Evolutionary conservation across 1,284 basidiomycete genomes (phyloP).

Genomic region (Malassezia slooffiae): DNA sequence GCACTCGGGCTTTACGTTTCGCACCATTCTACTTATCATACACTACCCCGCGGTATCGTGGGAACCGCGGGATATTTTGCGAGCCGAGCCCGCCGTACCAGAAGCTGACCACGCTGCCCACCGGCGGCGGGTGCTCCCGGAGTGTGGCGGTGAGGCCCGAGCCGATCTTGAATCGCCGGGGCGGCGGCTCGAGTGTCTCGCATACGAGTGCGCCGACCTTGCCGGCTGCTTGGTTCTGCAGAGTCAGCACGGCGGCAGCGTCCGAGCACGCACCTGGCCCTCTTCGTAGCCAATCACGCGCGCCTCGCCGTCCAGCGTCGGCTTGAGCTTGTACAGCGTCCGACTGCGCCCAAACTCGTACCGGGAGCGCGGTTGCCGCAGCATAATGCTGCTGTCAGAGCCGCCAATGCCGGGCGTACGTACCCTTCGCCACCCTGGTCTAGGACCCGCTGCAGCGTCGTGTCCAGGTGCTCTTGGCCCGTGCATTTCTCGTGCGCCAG

Average conservation of each 20-base stretch:
- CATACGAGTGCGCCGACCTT: conserved; percentile 12
- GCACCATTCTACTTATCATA: neutral
- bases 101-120: conserved; percentile 54
- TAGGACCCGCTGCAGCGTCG: conserved; percentile 55
- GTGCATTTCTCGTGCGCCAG: conserved; percentile 54
- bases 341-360: conserved; percentile 55
- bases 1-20: neutral
- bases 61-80: conserved; percentile 11
- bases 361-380: conserved; percentile 52
- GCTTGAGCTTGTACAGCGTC: conserved; percentile 58
- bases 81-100: conserved; percentile 8
- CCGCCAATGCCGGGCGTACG: neutral
- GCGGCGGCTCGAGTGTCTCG: conserved; percentile 47
- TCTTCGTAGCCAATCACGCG: conserved; percentile 54
- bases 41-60: conserved; percentile 7
- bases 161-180: conserved; percentile 48
- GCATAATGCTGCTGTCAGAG: conserved; percentile 50
- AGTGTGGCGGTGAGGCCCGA: conserved; percentile 33
- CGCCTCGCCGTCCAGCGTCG: conserved; percentile 60
- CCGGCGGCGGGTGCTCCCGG: conserved; percentile 44
- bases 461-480: conserved; percentile 53
- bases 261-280: no score
- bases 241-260: conserved; percentile 3
- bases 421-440: conserved; percentile 55
- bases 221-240: neutral